A percentile compares a stretch with the other conserved stretches of the same genome.
These are phyloP conservation scores for Candida dajiaensis DNA, from an alignment of 805 yeast genomes.

Conservation along the genomic window DNA sequence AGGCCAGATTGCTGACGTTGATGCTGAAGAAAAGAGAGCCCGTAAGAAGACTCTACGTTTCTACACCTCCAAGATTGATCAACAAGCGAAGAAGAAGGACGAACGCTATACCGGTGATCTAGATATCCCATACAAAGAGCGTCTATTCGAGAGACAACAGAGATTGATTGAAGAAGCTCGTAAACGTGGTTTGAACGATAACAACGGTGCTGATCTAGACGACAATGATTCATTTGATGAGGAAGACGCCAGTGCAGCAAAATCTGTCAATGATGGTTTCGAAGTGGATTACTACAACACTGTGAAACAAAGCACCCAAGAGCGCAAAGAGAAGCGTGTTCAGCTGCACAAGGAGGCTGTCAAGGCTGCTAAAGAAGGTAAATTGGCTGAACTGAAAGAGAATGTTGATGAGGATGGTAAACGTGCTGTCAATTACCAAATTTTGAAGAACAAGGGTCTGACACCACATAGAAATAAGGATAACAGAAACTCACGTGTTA, in stretches of 20 bases:
- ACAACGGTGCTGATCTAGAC: slow-evolving; percentile 53
- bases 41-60: slow-evolving; percentile 82
- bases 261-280: slow-evolving; percentile 36
- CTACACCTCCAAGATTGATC: slow-evolving; percentile 95
- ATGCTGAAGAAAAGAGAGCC: slow-evolving; percentile 76
- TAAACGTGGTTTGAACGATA: slow-evolving; percentile 62
- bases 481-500: slow-evolving; percentile 91
- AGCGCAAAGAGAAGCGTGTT: slow-evolving; percentile 48
- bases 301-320: slow-evolving; percentile 41
- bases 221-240: slow-evolving; percentile 39
- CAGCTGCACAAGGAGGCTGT: slow-evolving; percentile 66
- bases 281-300: slow-evolving; percentile 55
- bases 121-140: slow-evolving; percentile 88
- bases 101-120: slow-evolving; percentile 72
- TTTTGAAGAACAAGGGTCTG: slow-evolving; percentile 92
- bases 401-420: slow-evolving; percentile 71
- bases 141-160: slow-evolving; percentile 85
- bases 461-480: slow-evolving; percentile 92
- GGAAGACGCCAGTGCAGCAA: slow-evolving; percentile 40
- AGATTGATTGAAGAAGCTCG: slow-evolving; percentile 84
- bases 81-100: slow-evolving; percentile 57
- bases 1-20: slow-evolving; percentile 70
- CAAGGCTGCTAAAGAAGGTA: slow-evolving; percentile 80
- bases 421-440: slow-evolving; percentile 92
- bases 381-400: slow-evolving; percentile 64